Evolutionary conservation across 176 grass and related monocot genomes (phyloP).

Genomic region (Carex kokanica): DNA sequence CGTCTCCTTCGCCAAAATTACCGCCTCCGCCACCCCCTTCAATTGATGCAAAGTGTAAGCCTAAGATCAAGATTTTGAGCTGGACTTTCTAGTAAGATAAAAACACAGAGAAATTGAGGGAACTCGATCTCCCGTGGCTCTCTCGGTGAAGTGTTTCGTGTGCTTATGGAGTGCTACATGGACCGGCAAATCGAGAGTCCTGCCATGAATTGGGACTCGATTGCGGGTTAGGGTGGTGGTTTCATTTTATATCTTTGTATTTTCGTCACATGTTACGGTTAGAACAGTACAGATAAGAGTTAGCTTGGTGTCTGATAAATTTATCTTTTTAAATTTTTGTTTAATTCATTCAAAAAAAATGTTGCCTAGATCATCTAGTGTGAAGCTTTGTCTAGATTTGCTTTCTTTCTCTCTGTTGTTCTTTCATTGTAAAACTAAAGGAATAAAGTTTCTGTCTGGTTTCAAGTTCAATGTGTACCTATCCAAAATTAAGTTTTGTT

Average conservation of each 20-base stretch:
- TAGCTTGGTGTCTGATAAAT: conserved; percentile 31
- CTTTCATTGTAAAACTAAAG: neutral
- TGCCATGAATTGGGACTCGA: neutral
- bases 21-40: conserved; percentile 42
- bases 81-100: conserved; percentile 63
- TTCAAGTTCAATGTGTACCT: neutral
- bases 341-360: conserved; percentile 23
- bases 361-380: neutral
- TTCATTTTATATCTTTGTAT: conserved; percentile 22
- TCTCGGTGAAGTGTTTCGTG: conserved; percentile 44
- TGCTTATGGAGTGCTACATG: conserved; percentile 39
- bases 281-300: conserved; percentile 31
- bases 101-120: conserved; percentile 32
- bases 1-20: conserved; percentile 34
- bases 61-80: conserved; percentile 86
- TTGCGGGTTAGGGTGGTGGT: conserved; percentile 13
- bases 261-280: conserved; percentile 27
- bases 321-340: conserved; percentile 25
- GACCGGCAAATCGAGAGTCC: neutral
- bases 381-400: conserved; percentile 4
- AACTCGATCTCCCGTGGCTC: conserved; percentile 4
- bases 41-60: conserved; percentile 74
- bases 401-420: neutral
- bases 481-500: neutral
- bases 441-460: neutral